Base-by-base conservation (phyloP, 2,329 filamentous ascomycete genomes). In the Sporothrix brasiliensis region DNA sequence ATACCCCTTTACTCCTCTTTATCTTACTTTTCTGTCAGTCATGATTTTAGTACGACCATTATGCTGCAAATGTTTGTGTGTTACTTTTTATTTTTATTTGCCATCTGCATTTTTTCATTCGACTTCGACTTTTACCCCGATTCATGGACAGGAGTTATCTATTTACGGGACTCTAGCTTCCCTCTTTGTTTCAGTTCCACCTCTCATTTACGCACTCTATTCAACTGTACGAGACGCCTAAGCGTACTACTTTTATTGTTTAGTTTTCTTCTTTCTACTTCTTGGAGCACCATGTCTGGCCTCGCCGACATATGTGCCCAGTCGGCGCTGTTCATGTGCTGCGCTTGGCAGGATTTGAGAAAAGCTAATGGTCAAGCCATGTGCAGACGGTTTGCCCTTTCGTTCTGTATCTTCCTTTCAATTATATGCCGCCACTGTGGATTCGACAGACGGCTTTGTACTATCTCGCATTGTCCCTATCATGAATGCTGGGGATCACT, bases 111-210 rank as follows among this genome's bases (percentile, higher is more conserved):
- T 50, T 65, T 49, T 39, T 49, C n/a, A 11, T 21, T 30, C 14
- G 6, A 7, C 14, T 39, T 24, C 24, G 24, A 24, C 24, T n/a
- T 54, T 50, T n/a, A 19, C 39, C 19, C 14, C 13, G 54, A 67
- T 50, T 39, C 60, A 69, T 69, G 60, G 67, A 52, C 50, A 60
- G 70, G 70, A 54, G 67, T 71, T 69, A 21, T 24, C 24, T n/a
- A 54, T 24, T 27, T 66, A 58, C 9, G 68, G 58, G 21, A 41
- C 50, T 27, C 24, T 39, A 41, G 19, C n/a, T 53, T 58, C 39
- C 50, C 9, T 21, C n/a, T 10, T 53, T 65, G 9, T 68, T 50
- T 68, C 11, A 11, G 41, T 63, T 61, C 47, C 21, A 24, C 19
- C 24, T 52, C 47, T 66, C 61, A 65, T 66, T 39, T 24, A 44